These are phyloP conservation scores for Parascedosporium putredinis DNA, from an alignment of 2,329 filamentous ascomycete genomes.

Conservation along the genomic window DNA sequence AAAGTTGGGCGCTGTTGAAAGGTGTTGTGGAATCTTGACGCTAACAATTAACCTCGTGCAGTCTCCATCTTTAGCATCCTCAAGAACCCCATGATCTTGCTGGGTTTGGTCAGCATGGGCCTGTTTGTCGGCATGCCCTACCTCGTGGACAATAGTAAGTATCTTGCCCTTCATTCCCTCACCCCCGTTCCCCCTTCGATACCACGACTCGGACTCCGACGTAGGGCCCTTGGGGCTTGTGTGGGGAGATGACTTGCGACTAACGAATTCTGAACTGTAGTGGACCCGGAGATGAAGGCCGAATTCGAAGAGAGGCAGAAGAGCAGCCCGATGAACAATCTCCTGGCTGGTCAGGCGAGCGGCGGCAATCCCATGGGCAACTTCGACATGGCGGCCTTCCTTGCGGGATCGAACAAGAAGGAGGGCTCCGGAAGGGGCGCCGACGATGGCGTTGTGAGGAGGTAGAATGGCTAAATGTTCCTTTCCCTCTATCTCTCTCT, in stretches of 20 bases:
- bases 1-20: constrained; percentile 3
- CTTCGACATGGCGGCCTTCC: constrained; percentile 54
- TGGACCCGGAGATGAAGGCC: constrained; percentile 92
- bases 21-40: constrained; percentile 5
- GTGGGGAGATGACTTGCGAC: no score
- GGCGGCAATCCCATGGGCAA: constrained; percentile 35
- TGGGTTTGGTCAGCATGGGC: constrained; percentile 72
- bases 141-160: constrained; percentile 87
- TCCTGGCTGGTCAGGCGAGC: constrained; percentile 31
- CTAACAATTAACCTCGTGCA: constrained; percentile 20
- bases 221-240: constrained; percentile 6
- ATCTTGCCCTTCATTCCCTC: background rate
- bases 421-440: constrained; percentile 19
- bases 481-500: background rate
- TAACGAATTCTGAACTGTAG: constrained; percentile 37
- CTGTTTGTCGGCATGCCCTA: constrained; percentile 92
- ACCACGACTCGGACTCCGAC: background rate
- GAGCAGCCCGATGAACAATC: constrained; percentile 53
- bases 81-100: constrained; percentile 94
- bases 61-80: constrained; percentile 73
- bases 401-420: constrained; percentile 43
- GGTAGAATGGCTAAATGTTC: background rate
- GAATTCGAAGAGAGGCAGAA: constrained; percentile 90
- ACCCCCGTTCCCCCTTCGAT: constrained; percentile 2
- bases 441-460: background rate